A percentile compares a stretch with the other conserved stretches of the same genome.
These are phyloP conservation scores for Botrytis sinoallii DNA, from an alignment of 2,329 filamentous ascomycete species.

Conservation along the genomic window DNA sequence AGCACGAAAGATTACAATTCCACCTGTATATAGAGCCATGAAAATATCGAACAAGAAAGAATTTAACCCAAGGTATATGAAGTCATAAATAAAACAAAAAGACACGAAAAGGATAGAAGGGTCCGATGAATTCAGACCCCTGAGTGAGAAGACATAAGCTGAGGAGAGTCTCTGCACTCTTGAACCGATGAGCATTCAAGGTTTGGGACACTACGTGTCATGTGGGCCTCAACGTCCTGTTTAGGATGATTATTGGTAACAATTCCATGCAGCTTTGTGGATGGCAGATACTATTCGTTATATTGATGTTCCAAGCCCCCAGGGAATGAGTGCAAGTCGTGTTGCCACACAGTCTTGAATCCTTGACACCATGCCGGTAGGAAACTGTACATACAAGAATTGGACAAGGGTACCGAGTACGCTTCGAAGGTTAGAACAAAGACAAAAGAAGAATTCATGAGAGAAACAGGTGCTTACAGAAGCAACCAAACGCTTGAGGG, in stretches of 20 bases:
- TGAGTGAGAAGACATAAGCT: not conserved
- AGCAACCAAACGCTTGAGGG: conserved; percentile 20
- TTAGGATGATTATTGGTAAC: not conserved
- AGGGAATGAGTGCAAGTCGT: not conserved
- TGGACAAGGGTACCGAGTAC: not conserved
- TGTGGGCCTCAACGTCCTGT: not conserved
- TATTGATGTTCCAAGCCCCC: not conserved
- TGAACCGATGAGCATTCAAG: not conserved
- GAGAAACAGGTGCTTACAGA: conserved; percentile 1
- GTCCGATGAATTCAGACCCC: not conserved
- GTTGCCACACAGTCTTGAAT: not conserved
- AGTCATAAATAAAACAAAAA: not conserved
- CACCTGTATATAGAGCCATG: not conserved
- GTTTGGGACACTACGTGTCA: not conserved
- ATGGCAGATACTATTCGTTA: not conserved
- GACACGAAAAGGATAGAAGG: not conserved
- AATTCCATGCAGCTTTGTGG: not conserved
- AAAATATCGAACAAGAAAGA: not conserved
- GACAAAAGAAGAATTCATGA: not conserved
- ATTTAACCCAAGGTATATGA: not conserved
- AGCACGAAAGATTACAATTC: not conserved
- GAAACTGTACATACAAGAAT: not conserved
- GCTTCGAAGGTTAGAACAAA: not conserved
- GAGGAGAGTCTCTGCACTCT: not conserved
- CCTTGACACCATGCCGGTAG: not conserved